Evolutionary conservation across 768 basidiomycete species (phyloP), one percentile per base, ranked within the genome.

Genomic region (Gyrodon lividus): DNA sequence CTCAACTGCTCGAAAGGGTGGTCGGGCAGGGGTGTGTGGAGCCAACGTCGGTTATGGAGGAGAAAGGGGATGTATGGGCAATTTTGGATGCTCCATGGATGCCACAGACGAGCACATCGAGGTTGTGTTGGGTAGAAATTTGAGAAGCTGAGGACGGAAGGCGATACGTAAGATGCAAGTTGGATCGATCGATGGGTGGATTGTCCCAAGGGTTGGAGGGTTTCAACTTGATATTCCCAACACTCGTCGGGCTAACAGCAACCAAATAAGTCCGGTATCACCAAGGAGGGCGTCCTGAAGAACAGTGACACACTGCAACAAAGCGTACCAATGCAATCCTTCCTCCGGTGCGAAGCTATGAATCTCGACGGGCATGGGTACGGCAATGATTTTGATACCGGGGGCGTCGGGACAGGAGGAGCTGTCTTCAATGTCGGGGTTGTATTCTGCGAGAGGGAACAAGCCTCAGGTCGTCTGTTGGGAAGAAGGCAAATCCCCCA

Each of bases 111-210:
- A 79, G 55, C 6, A 57, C 62, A 20, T 68, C 66, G 9, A 76
- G 19, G 50, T 79, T 78, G 43, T 77, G 72, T 43, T 65, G 54
- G 2, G 70, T 72, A 0, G 68, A 62, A 23, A 38, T 13, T 22
- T 38, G 22, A 7, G 16, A 24, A 37, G 13, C 16, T 44, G 47
- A 54, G 19, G 1, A 14, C n/a, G n/a, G n/a, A 1, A 16, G 71
- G 66, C 37, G n/a, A n/a, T n/a, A 39, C n/a, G 24, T 19, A 6
- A 35, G 6, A 2, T 20, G 9, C 46, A 74, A 75, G 68, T 69
- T 17, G 77, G 78, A 49, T 79, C 73, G n/a, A n/a, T n/a, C n/a
- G 14, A 79, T 70, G 30, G 71, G n/a, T 1, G 77, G 77, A 1
- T 61, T 46, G 9, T 77, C 76, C 58, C 66, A 68, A 12, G 75